phyloP scores from a whole-genome alignment of 1,139 yeast species.

The Zygotorulaspora mrakii region DNA sequence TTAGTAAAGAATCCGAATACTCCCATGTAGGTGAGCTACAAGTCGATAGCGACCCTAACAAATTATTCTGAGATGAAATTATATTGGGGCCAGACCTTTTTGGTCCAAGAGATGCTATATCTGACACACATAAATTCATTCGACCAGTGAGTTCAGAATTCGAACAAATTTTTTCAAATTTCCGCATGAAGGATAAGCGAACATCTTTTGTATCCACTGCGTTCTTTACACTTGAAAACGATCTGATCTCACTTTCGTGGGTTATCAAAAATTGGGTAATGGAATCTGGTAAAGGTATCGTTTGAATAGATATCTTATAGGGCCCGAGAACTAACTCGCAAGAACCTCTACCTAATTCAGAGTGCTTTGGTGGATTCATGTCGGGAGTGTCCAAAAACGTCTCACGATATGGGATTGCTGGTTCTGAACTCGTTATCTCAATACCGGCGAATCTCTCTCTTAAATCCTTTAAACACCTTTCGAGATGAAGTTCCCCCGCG shows the following conservation, averaged over 20 bases:
- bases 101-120: slow-evolving; percentile 72
- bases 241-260: slow-evolving; percentile 43
- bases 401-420: slow-evolving; percentile 93
- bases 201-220: slow-evolving; percentile 26
- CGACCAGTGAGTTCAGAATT: slow-evolving; percentile 19
- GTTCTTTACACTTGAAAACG: slow-evolving; percentile 27
- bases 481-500: slow-evolving; percentile 94
- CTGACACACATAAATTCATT: slow-evolving; percentile 38
- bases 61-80: slow-evolving; percentile 48
- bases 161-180: slow-evolving; percentile 39
- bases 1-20: slow-evolving; percentile 63
- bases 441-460: slow-evolving; percentile 90
- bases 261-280: slow-evolving; percentile 50
- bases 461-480: slow-evolving; percentile 83
- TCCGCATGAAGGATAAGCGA: slow-evolving; percentile 35
- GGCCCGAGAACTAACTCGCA: slow-evolving; percentile 46
- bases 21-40: slow-evolving; percentile 39
- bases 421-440: slow-evolving; percentile 82
- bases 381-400: slow-evolving; percentile 56
- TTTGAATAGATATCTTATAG: slow-evolving; percentile 46
- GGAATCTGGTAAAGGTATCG: slow-evolving; percentile 54
- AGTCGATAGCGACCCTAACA: slow-evolving; percentile 36
- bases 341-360: slow-evolving; percentile 43
- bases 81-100: slow-evolving; percentile 73
- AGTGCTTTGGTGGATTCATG: slow-evolving; percentile 43